Evolutionary conservation across 352 stramenopile species (phyloP), one percentile per base, ranked within the genome.

Genomic region (Phytopythium delawarense): DNA sequence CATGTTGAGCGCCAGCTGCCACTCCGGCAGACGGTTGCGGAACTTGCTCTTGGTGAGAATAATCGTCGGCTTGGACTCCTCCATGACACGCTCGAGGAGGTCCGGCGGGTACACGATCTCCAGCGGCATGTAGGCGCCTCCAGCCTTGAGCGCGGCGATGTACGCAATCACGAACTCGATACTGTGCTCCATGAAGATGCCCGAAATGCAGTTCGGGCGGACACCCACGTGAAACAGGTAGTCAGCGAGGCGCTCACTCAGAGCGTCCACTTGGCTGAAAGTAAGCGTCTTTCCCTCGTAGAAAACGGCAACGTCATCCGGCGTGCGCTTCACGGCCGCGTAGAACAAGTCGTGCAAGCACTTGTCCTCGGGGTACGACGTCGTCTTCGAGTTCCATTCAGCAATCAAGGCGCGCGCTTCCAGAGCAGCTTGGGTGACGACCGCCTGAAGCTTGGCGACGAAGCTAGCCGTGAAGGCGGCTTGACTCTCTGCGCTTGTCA

Each of bases 161-260:
- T 96, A 97, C 7, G 78, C 84, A 23, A 98, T 77, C 45, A 96
- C 88, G 66, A 97, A 98, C 75, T 97, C 85, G 57, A 87, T 78
- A 59, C 85, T 95, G 42, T 96, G 89, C 59, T 97, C 91, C 89
- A 98, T 96, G 64, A 97, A 92, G 69, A 92, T 89, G 34, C 80
- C 83, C 51, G 78, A 84, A 50, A 89, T 91, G 57, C 67, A 73
- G 64, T 88, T 88, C 2, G 80, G 80, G 5, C 82, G 82, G 35
- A 92, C 80, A 52, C 83, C 83, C 39, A 71, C 64, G n/a, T 76
- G 52, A 57, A 79, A 92, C 34, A 92, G 57, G 42, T 84, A 84
- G 61, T 89, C 77, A 6, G 82, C 79, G 5, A 94, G 84, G 11
- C 56, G 69, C 54, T 88, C 72, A 48, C 79, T 88, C 45, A 88